These are phyloP conservation scores for Venturia carpophila DNA, from an alignment of 2,329 filamentous ascomycete genomes.

Conservation along the genomic window DNA sequence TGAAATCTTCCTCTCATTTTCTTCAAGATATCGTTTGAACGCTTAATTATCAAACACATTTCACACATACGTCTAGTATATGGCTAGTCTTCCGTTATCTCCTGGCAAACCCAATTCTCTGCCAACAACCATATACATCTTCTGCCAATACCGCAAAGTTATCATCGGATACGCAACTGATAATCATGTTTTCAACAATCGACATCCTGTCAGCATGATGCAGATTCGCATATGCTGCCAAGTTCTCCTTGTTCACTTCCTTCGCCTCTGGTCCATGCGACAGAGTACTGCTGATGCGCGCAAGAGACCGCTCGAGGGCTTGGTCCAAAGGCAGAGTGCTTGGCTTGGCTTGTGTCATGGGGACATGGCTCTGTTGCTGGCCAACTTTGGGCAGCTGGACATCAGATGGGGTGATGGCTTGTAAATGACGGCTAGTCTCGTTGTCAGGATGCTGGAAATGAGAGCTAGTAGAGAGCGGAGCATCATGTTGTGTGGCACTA, in stretches of 20 bases:
- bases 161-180: slow-evolving; percentile 41
- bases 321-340: not conserved
- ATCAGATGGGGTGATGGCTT: not conserved
- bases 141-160: slow-evolving; percentile 44
- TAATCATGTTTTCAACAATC: slow-evolving; percentile 44
- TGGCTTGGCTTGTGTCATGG: not conserved
- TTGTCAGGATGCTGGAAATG: not conserved
- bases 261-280: not conserved
- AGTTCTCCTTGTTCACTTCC: slow-evolving; percentile 18
- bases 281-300: not conserved
- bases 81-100: not conserved
- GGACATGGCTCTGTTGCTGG: not conserved
- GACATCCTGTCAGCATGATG: slow-evolving; percentile 34
- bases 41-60: not conserved
- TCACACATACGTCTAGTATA: not conserved
- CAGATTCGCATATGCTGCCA: slow-evolving; percentile 33
- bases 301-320: not conserved
- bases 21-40: not conserved
- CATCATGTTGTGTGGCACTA: not conserved
- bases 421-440: not conserved
- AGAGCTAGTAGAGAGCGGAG: not conserved
- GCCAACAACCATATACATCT: slow-evolving; percentile 45
- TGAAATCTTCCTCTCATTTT: not conserved
- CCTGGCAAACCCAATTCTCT: slow-evolving; percentile 36
- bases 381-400: not conserved